These are phyloP conservation scores for Ampelocalamus luodianensis DNA, from an alignment of 176 grass and related monocot species.

Conservation along the genomic window DNA sequence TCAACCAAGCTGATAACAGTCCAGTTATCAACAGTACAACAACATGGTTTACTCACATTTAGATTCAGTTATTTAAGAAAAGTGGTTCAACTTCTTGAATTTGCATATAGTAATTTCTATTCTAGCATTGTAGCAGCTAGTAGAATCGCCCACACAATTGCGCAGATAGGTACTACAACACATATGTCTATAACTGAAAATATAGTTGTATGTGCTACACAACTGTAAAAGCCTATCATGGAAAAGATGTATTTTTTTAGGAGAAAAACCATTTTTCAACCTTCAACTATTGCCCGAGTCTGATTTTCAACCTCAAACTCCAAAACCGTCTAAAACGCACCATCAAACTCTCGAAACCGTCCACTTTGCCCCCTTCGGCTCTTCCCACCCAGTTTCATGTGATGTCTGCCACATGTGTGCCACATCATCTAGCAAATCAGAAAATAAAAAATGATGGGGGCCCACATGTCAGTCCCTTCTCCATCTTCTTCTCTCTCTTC, in stretches of 20 bases:
- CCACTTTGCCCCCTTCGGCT: too few relatives aligned
- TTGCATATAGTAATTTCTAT: conserved; percentile 21
- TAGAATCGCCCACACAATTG: not conserved
- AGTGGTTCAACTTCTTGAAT: not conserved
- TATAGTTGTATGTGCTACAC: not conserved
- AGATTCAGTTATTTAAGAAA: conserved; percentile 31
- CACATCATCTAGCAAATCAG: too few relatives aligned
- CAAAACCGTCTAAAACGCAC: too few relatives aligned
- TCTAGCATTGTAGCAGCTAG: conserved; percentile 2
- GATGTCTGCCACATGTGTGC: too few relatives aligned
- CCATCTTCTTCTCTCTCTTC: too few relatives aligned
- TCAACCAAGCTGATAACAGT: not conserved
- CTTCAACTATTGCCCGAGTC: too few relatives aligned
- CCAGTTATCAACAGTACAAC: not conserved
- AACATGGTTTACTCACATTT: conserved; percentile 24
- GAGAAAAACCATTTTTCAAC: too few relatives aligned
- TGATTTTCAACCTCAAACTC: too few relatives aligned
- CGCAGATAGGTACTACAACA: not conserved
- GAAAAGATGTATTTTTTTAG: not conserved
- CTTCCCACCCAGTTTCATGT: too few relatives aligned
- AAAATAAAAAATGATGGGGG: too few relatives aligned
- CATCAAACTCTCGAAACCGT: too few relatives aligned
- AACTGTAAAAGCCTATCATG: not conserved
- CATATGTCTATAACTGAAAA: not conserved
- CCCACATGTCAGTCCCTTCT: too few relatives aligned